phyloP scores from a whole-genome alignment of 2,329 filamentous ascomycete species.

The Colletotrichum kahawae region DNA sequence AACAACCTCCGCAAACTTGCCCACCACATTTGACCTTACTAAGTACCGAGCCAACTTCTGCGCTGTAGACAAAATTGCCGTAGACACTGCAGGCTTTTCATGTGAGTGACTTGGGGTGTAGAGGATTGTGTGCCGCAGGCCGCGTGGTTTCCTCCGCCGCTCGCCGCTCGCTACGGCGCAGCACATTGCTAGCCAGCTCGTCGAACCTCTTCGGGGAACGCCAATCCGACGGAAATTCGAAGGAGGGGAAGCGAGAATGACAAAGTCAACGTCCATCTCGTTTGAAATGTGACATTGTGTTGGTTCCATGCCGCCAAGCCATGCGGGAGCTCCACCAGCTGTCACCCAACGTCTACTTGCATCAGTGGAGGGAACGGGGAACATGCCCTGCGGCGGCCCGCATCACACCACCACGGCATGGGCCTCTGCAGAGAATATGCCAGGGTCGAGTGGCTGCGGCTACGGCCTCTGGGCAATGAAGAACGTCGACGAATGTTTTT shows the following conservation, averaged over 20 bases:
- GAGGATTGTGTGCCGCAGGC: background rate
- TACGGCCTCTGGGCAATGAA: background rate
- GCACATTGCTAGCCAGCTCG: background rate
- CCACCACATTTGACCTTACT: background rate
- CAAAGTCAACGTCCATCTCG: background rate
- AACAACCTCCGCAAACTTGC: background rate
- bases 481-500: background rate
- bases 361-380: background rate
- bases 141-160: background rate
- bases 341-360: background rate
- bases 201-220: background rate
- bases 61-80: background rate
- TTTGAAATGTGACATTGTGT: background rate
- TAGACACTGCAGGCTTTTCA: background rate
- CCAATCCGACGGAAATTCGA: background rate
- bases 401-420: background rate
- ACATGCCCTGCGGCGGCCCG: background rate
- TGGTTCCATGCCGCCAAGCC: background rate
- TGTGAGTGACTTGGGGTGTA: background rate
- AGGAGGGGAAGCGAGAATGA: background rate
- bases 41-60: background rate
- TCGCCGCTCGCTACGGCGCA: background rate
- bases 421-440: background rate
- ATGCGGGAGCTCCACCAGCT: background rate
- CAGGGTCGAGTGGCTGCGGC: background rate